These are phyloP conservation scores for Saturnispora gosingensis DNA, from an alignment of 805 yeast genomes.

Conservation along the genomic window DNA sequence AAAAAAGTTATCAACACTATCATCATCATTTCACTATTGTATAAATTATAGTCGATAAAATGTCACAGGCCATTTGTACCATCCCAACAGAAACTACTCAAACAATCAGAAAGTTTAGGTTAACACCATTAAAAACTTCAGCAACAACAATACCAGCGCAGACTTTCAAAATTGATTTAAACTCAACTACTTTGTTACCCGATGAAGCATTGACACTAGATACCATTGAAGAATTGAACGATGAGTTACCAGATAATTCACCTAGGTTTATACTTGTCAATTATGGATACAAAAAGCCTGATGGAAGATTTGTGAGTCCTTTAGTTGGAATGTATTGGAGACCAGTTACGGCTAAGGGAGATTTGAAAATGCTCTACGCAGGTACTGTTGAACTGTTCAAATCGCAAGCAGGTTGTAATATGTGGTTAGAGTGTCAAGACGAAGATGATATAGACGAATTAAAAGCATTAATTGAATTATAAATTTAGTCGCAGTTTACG, in stretches of 20 bases:
- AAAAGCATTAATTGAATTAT: conserved; percentile 28
- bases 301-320: conserved; percentile 69
- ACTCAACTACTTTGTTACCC: conserved; percentile 39
- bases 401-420: conserved; percentile 65
- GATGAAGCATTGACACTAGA: conserved; percentile 38
- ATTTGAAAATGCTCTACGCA: conserved; percentile 79
- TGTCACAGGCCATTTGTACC: conserved; percentile 49
- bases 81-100: conserved; percentile 53
- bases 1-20: background rate
- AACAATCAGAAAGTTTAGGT: conserved; percentile 61
- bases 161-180: conserved; percentile 50
- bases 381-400: conserved; percentile 79
- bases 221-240: conserved; percentile 53
- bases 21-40: background rate
- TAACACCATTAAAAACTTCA: conserved; percentile 49
- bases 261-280: conserved; percentile 73
- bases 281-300: conserved; percentile 55
- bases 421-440: conserved; percentile 53
- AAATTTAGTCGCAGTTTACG: conserved; percentile 17
- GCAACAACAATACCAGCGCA: conserved; percentile 51
- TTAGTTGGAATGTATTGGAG: conserved; percentile 78
- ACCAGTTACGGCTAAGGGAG: conserved; percentile 80
- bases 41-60: conserved; percentile 1
- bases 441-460: conserved; percentile 63
- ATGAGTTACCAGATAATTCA: conserved; percentile 70